Evolutionary conservation across 225 moss, liverwort and hornwort genomes (phyloP).

Genomic region (Anthoceros angustus): DNA sequence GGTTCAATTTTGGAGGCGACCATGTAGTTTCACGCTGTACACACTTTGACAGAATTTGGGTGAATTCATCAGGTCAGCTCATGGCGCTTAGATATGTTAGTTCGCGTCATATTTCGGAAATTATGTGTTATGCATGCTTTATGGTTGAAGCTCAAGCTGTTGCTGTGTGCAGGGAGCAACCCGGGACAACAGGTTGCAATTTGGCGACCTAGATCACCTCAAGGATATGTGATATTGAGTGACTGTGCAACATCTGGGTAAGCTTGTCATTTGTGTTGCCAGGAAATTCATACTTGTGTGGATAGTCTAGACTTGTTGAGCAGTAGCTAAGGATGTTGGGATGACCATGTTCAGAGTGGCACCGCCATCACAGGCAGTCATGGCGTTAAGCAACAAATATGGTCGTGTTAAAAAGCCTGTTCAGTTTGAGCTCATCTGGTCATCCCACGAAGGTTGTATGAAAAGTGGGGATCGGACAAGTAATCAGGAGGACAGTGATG

Average conservation of each 20-base stretch:
- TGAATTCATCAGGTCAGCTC: constrained; percentile 31
- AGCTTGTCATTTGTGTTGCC: background rate
- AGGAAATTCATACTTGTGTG: no score
- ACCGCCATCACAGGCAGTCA: constrained; percentile 89
- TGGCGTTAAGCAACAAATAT: constrained; percentile 73
- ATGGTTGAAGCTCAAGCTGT: background rate
- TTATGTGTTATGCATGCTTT: background rate
- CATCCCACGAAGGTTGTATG: constrained; percentile 32
- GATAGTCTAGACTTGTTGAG: no score
- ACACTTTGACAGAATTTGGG: constrained; percentile 95
- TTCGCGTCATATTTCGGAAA: background rate
- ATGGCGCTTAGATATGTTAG: no score
- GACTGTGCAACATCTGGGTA: constrained; percentile 97
- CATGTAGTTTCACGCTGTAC: constrained; percentile 74
- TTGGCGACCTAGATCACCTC: constrained; percentile 90
- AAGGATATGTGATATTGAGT: constrained; percentile 80
- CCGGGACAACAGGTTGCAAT: constrained; percentile 65
- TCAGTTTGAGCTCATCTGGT: constrained; percentile 66
- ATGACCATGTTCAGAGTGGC: constrained; percentile 37
- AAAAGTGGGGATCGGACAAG: constrained; percentile 15
- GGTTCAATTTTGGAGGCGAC: constrained; percentile 57
- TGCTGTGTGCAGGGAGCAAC: constrained; percentile 35
- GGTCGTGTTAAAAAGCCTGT: constrained; percentile 60
- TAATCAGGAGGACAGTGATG: constrained; percentile 15
- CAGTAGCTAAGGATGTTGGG: no score